Evolutionary conservation across 2,329 filamentous ascomycete species (phyloP).

Genomic region (Botrytis medusae): DNA sequence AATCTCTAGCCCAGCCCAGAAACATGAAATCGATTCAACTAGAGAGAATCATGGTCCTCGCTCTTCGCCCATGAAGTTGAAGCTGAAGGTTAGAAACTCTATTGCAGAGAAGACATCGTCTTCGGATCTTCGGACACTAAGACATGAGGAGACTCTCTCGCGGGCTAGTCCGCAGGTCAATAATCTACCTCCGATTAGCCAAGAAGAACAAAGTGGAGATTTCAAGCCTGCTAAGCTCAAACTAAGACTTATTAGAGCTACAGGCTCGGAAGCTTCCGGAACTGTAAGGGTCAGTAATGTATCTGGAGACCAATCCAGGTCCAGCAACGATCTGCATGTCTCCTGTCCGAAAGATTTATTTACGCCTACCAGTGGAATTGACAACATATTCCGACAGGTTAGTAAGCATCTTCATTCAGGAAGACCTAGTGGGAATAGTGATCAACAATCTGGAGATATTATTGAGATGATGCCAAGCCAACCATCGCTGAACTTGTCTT

Average conservation of each 20-base stretch:
- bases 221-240: conserved; percentile 34
- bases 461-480: conserved; percentile 17
- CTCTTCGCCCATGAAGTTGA: conserved; percentile 31
- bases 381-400: conserved; percentile 38
- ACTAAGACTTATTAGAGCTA: conserved; percentile 36
- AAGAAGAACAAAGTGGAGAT: conserved; percentile 14
- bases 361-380: conserved; percentile 34
- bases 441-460: conserved; percentile 19
- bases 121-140: conserved; percentile 28
- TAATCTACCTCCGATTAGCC: conserved; percentile 18
- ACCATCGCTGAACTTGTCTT: conserved; percentile 17
- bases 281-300: conserved; percentile 37
- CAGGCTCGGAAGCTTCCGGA: conserved; percentile 32
- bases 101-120: conserved; percentile 26
- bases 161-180: conserved; percentile 27
- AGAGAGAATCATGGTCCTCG: conserved; percentile 1
- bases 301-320: conserved; percentile 27
- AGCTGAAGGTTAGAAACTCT: conserved; percentile 24
- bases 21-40: neutral
- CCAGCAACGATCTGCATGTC: conserved; percentile 33
- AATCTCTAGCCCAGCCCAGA: neutral
- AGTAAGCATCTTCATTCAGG: conserved; percentile 34
- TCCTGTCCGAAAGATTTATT: conserved; percentile 38
- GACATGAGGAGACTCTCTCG: conserved; percentile 32
- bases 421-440: conserved; percentile 31